Evolutionary conservation across 768 basidiomycete genomes (phyloP).

Genomic region (Amanita rubescens): DNA sequence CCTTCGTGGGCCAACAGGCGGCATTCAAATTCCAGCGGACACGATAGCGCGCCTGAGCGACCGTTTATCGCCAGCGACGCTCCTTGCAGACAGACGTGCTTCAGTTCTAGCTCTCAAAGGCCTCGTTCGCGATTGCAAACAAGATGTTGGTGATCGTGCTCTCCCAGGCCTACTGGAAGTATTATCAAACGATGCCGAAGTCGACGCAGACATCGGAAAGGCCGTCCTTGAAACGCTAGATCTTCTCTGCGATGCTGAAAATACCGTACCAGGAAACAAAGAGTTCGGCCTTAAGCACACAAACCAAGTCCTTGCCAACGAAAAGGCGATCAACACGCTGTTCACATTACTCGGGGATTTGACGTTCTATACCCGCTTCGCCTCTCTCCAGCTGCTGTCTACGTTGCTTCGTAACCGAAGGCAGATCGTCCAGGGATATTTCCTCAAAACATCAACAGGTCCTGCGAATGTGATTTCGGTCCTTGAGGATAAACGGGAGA

Average conservation of each 20-base stretch:
- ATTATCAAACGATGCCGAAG: constrained; percentile 79
- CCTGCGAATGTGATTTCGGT: constrained; percentile 64
- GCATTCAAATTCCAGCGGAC: constrained; percentile 76
- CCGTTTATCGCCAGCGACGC: constrained; percentile 81
- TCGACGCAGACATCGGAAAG: constrained; percentile 89
- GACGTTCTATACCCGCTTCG: constrained; percentile 82
- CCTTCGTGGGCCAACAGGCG: constrained; percentile 74
- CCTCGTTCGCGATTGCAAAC: constrained; percentile 82
- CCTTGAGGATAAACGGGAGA: constrained; percentile 81
- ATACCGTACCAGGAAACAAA: constrained; percentile 35
- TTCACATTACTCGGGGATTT: constrained; percentile 68
- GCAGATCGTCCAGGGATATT: constrained; percentile 80
- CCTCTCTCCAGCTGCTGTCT: constrained; percentile 75
- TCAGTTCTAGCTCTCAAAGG: constrained; percentile 94
- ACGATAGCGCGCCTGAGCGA: constrained; percentile 87
- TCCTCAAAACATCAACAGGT: constrained; percentile 79
- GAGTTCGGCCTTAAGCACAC: constrained; percentile 80
- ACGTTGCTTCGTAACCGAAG: constrained; percentile 78
- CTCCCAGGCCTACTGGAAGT: constrained; percentile 74
- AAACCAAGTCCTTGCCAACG: constrained; percentile 66
- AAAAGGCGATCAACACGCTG: constrained; percentile 66
- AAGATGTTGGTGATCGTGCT: constrained; percentile 77
- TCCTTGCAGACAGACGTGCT: constrained; percentile 87
- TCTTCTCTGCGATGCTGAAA: constrained; percentile 77
- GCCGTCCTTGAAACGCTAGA: constrained; percentile 87